phyloP scores from a whole-genome alignment of 345 rosid species.

The Brassica rapa region DNA sequence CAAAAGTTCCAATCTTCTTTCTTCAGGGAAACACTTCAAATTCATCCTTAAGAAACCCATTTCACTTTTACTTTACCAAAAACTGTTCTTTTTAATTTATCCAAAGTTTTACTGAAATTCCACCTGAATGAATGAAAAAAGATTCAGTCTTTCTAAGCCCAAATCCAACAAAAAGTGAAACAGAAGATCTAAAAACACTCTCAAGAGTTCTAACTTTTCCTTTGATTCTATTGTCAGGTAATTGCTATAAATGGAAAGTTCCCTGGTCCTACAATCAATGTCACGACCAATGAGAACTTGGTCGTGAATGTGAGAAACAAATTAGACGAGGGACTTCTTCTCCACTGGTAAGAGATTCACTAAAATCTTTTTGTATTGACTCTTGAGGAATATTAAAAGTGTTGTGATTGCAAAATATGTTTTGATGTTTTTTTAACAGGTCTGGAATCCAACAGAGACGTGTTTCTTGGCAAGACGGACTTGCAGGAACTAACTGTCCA shows the following conservation, averaged over 20 bases:
- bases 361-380: neutral
- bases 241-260: slow-evolving; percentile 90
- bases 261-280: slow-evolving; percentile 90
- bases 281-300: slow-evolving; percentile 85
- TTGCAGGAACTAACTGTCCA: slow-evolving; percentile 93
- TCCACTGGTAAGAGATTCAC: slow-evolving; percentile 67
- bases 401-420: neutral
- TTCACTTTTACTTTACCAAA: slow-evolving; percentile 18
- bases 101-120: slow-evolving; percentile 22
- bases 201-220: slow-evolving; percentile 12
- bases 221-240: slow-evolving; percentile 56
- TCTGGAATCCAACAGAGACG: slow-evolving; percentile 92
- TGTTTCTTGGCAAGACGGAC: slow-evolving; percentile 98
- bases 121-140: slow-evolving; percentile 3
- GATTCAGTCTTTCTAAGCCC: neutral
- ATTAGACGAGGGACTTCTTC: slow-evolving; percentile 78
- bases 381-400: neutral
- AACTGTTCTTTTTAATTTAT: neutral
- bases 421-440: slow-evolving; percentile 44
- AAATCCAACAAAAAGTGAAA: slow-evolving; percentile 30
- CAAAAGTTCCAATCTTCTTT: slow-evolving; percentile 25
- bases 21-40: neutral
- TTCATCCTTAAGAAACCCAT: slow-evolving; percentile 7
- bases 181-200: slow-evolving; percentile 49
- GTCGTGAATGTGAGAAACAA: slow-evolving; percentile 87